Base-by-base conservation (phyloP, 495 filamentous ascomycete genomes). In the Stereocaulon alpinum region DNA sequence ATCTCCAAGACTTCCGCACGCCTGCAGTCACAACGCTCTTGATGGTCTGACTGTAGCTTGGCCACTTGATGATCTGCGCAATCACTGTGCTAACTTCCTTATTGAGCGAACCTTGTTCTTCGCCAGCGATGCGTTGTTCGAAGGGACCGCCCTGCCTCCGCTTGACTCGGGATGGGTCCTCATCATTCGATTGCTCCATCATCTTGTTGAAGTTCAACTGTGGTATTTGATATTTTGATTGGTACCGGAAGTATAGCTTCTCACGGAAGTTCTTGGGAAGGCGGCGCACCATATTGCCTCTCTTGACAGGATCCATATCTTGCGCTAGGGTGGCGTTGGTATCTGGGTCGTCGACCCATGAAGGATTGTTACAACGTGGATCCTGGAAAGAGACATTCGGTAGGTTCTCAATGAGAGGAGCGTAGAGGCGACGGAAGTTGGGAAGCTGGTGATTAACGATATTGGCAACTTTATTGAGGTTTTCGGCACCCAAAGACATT, bases 221-320 rank as follows among this genome's bases (percentile, higher is more conserved):
- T 1, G 93, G 91, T 40, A 97, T 94, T 40, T 79, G 78, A 64
- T 86, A 96, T 66, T 94, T 91, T 63, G 85, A 79, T 71, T 96
- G 93, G 65, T 95, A 97, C 64, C 89, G 83, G 71, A 93, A 94
- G 72, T 97, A 98, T 3, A 98, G 71, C 63, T 89, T 91, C 50
- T 87, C 78, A 15, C 93, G 80, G 79, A 98, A 97, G 1, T 84
- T 75, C 58, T 87, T 90, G 0, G 93, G 94, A 14, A 98, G 75
- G 27, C 93, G 85, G 12, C 94, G 83, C 10, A 98, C 91, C 87
- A 97, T 97, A 68, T 98, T 97, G 22, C 87, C 91, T 45, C 93
- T 82, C 66, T 85, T 89, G 47, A 88, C 70, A 0, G 89, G 89
- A 64, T 95, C 87, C 88, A 95, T 91, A 68, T 97, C 91, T 68